A percentile compares a stretch with the other conserved stretches of the same genome.
These are phyloP conservation scores for Letharia columbiana DNA, from an alignment of 495 filamentous ascomycete genomes.

Conservation along the genomic window DNA sequence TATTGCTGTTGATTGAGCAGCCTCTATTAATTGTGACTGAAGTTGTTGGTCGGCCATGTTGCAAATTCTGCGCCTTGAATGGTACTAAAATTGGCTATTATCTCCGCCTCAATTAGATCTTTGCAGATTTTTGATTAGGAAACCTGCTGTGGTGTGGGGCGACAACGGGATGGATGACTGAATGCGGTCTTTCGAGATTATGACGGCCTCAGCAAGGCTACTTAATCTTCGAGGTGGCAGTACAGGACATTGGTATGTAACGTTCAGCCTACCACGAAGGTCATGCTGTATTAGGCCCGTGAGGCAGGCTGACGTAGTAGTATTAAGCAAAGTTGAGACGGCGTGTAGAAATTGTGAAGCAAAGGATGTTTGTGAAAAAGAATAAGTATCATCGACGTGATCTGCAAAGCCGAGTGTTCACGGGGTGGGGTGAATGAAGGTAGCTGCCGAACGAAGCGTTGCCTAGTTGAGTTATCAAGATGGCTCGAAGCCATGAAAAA, in stretches of 20 bases:
- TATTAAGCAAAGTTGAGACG: background rate
- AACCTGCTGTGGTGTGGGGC: slow-evolving; percentile 14
- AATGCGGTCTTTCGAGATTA: background rate
- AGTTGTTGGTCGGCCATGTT: slow-evolving; percentile 14
- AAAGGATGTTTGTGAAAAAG: slow-evolving; percentile 1
- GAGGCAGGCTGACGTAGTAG: slow-evolving; percentile 3
- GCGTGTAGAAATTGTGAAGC: background rate
- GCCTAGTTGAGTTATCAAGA: slow-evolving; percentile 8
- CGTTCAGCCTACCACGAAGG: slow-evolving; percentile 5
- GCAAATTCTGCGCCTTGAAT: slow-evolving; percentile 1
- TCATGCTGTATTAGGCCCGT: slow-evolving; percentile 9
- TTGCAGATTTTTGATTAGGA: slow-evolving; percentile 1
- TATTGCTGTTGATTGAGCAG: slow-evolving; percentile 6
- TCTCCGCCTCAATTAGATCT: slow-evolving; percentile 1
- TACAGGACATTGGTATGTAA: slow-evolving; percentile 4
- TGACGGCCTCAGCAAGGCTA: slow-evolving; percentile 1
- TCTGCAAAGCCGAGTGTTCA: background rate
- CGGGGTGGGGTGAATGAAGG: slow-evolving; percentile 17
- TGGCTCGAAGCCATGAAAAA: background rate
- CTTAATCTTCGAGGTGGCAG: slow-evolving; percentile 12
- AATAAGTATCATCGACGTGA: background rate
- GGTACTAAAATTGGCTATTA: background rate
- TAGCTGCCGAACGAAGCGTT: slow-evolving; percentile 15
- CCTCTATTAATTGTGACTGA: slow-evolving; percentile 5
- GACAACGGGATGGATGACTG: background rate